phyloP scores from a whole-genome alignment of 2,329 filamentous ascomycete genomes.

The Aspergillus unguis region DNA sequence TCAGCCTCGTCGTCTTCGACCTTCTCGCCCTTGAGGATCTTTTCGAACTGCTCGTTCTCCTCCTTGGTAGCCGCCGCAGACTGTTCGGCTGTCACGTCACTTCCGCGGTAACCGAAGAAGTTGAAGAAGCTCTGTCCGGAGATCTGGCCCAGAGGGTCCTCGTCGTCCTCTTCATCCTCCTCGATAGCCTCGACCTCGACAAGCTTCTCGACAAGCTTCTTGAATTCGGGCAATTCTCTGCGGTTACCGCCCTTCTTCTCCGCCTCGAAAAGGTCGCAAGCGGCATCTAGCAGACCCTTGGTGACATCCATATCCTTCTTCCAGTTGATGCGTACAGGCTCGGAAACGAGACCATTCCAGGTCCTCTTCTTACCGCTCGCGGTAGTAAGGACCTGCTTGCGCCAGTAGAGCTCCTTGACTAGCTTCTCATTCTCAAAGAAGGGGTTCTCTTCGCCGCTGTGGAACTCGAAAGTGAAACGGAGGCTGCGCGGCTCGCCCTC shows the following conservation, averaged over 20 bases:
- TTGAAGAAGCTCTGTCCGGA: conserved; percentile 77
- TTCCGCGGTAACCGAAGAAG: conserved; percentile 78
- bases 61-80: conserved; percentile 59
- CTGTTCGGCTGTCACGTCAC: conserved; percentile 70
- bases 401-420: conserved; percentile 91
- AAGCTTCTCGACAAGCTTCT: conserved; percentile 53
- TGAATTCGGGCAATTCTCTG: conserved; percentile 50
- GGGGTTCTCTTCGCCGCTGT: conserved; percentile 61
- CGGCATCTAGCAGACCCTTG: conserved; percentile 71
- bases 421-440: conserved; percentile 74
- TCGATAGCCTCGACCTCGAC: conserved; percentile 36
- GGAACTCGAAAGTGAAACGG: conserved; percentile 73
- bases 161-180: conserved; percentile 28
- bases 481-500: conserved; percentile 77
- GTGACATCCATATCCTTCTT: conserved; percentile 84
- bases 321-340: conserved; percentile 86
- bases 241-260: conserved; percentile 52
- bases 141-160: conserved; percentile 48
- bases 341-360: conserved; percentile 76
- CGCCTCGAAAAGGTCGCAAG: conserved; percentile 66
- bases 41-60: conserved; percentile 57
- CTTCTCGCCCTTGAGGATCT: conserved; percentile 50
- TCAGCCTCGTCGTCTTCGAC: conserved; percentile 44
- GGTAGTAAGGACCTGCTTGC: conserved; percentile 53
- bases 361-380: conserved; percentile 48